Conservation (phyloP, 2,329 filamentous ascomycete genomes). For the Proliferodiscus dingleyae region DNA sequence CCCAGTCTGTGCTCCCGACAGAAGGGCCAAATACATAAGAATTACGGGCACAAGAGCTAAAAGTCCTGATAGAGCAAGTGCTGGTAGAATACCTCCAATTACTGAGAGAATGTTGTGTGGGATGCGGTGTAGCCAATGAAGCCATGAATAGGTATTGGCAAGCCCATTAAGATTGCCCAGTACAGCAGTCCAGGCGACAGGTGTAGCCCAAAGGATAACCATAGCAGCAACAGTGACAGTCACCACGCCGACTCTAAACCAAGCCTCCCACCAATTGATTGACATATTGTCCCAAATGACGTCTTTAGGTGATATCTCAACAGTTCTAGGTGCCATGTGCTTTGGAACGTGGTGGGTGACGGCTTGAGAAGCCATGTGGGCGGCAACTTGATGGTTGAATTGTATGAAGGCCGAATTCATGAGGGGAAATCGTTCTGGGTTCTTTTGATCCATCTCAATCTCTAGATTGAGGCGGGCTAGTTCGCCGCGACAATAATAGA, state of each 20-base stretch:
- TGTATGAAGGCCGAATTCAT: slow-evolving; percentile 98
- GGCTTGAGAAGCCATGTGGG: slow-evolving; percentile 96
- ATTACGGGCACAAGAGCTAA: slow-evolving; percentile 78
- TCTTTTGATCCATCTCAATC: slow-evolving; percentile 83
- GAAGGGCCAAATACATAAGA: slow-evolving; percentile 64
- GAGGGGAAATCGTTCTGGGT: slow-evolving; percentile 78
- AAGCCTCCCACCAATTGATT: slow-evolving; percentile 88
- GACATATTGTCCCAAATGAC: slow-evolving; percentile 98
- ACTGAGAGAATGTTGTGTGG: slow-evolving; percentile 59
- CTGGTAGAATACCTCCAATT: slow-evolving; percentile 82
- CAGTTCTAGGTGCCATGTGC: slow-evolving; percentile 85
- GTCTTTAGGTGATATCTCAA: slow-evolving; percentile 91
- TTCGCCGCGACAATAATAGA: slow-evolving; percentile 84
- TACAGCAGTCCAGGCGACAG: slow-evolving; percentile 81
- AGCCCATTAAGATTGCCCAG: slow-evolving; percentile 73
- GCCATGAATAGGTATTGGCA: slow-evolving; percentile 60
- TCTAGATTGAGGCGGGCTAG: slow-evolving; percentile 84
- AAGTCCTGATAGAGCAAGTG: slow-evolving; percentile 68
- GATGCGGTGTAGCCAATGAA: slow-evolving; percentile 62
- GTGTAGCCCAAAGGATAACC: slow-evolving; percentile 84
- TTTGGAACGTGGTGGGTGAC: slow-evolving; percentile 86
- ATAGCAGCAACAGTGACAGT: slow-evolving; percentile 64
- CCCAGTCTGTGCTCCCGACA: slow-evolving; percentile 79
- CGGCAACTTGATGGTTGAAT: slow-evolving; percentile 95
- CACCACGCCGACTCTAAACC: slow-evolving; percentile 56